A percentile compares a stretch with the other conserved stretches of the same genome.
Conservation (phyloP, 805 yeast genomes). For the Metschnikowia borealis region DNA sequence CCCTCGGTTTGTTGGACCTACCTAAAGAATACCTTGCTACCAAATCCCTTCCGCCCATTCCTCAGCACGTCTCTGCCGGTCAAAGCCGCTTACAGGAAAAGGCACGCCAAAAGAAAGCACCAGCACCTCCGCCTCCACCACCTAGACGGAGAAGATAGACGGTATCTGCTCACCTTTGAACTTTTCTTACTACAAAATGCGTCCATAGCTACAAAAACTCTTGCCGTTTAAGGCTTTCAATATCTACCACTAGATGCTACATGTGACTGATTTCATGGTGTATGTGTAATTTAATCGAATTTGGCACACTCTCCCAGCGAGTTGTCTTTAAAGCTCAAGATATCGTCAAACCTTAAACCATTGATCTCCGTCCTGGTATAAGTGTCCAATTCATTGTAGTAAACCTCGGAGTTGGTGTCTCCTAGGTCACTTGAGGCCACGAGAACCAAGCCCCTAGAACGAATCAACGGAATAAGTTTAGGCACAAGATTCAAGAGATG, state of each 20-base stretch:
- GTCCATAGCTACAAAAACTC: neutral
- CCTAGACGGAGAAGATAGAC: constrained; percentile 10
- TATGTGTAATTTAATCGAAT: neutral
- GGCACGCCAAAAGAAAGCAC: constrained; percentile 33
- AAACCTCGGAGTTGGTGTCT: constrained; percentile 20
- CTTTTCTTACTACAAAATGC: too few relatives aligned
- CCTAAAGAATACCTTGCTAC: constrained; percentile 30
- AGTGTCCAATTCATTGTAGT: constrained; percentile 30
- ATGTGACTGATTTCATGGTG: too few relatives aligned
- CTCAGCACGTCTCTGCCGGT: constrained; percentile 5
- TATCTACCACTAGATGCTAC: too few relatives aligned
- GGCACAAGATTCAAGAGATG: constrained; percentile 71
- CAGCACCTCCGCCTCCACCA: constrained; percentile 38
- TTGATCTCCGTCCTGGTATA: constrained; percentile 50
- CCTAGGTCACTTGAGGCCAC: constrained; percentile 57
- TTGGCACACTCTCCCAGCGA: neutral
- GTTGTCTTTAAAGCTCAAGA: constrained; percentile 61
- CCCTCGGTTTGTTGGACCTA: constrained; percentile 25
- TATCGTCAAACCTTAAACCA: constrained; percentile 61
- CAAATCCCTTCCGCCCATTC: constrained; percentile 21
- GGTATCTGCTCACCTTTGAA: neutral
- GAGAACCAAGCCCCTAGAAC: constrained; percentile 76
- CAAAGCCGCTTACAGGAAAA: constrained; percentile 19
- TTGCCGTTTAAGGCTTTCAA: too few relatives aligned
- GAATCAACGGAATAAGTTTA: constrained; percentile 64